A percentile compares a stretch with the other conserved stretches of the same genome.
phyloP scores from a whole-genome alignment of 768 basidiomycete genomes.

The Thelephora ganbajun region DNA sequence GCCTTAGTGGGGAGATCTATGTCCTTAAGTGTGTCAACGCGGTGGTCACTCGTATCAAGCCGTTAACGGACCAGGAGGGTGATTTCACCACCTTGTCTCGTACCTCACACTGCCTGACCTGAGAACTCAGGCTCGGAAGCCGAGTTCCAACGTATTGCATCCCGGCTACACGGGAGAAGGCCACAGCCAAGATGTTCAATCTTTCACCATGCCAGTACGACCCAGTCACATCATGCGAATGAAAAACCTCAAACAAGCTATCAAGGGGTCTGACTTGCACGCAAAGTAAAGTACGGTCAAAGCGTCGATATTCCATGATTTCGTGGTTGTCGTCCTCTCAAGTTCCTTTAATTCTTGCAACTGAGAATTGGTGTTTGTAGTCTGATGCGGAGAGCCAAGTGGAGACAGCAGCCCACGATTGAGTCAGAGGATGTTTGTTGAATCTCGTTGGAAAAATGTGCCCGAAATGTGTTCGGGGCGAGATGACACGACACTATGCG shows the following conservation, averaged over 20 bases:
- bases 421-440: no score
- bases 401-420: no score
- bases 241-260: no score
- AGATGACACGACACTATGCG: no score
- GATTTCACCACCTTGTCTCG: conserved; percentile 1
- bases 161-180: conserved; percentile 31
- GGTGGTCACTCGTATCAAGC: conserved; percentile 54
- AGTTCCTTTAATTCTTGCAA: conserved; percentile 30
- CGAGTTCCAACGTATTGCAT: conserved; percentile 36
- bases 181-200: conserved; percentile 30
- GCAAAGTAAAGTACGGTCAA: conserved; percentile 37
- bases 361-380: no score
- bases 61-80: conserved; percentile 23
- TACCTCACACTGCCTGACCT: neutral
- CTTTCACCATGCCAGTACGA: conserved; percentile 41
- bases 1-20: conserved; percentile 56
- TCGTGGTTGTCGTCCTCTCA: no score
- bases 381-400: no score
- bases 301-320: no score
- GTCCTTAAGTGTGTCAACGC: conserved; percentile 64
- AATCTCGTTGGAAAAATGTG: no score
- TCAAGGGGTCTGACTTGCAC: conserved; percentile 61
- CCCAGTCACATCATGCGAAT: conserved; percentile 42
- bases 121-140: conserved; percentile 15
- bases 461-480: no score